Evolutionary conservation across 176 grass and related monocot genomes (phyloP), one percentile per base, ranked within the genome.

Genomic region (Tillandsia fasciculata): DNA sequence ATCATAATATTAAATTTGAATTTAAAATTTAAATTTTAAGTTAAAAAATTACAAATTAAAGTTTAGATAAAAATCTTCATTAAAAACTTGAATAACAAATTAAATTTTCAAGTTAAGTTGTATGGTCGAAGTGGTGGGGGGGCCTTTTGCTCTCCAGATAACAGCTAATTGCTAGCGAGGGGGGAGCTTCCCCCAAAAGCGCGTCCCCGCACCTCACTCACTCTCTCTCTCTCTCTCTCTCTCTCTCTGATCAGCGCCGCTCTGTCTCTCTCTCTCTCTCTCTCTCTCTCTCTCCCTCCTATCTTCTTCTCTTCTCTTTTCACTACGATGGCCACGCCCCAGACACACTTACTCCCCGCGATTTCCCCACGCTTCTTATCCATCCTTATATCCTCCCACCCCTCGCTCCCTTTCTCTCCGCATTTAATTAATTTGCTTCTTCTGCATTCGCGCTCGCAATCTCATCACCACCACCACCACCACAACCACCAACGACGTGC

Each of bases 121-220:
- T 42, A 42, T 7, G 33, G 0, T 42, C 3, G 33, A 7, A 42
- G 33, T 42, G 33, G 33, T 42, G 33, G 33, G 3, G 33, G 33
- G 33, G 33, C 33, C 33, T 23, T 74, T 85, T 80, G 83, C 83
- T 74, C 66, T 52, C 0, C 9, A 29, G 74, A 77, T 63, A 71
- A 71, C 87, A 90, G 87, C 87, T 90, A 77, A 90, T 26, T 74
- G 87, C 87, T 63, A 83, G 83, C 76, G 74, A 67, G 52, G 52
- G 69, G 52, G 69, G 51, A 61, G 15, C 29, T 67, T 24, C 64
- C 59, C 54, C 75, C 78, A 82, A 80, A 83, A 85, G 51, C 91
- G 84, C 77, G 87, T 90, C 69, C 72, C 80, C 13, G 42, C 50
- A 33, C 12, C 23, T 69, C 8, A 6, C 67, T 3, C 9, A n/a